phyloP scores from a whole-genome alignment of 2,329 filamentous ascomycete genomes.

The Sporothrix globosa region DNA sequence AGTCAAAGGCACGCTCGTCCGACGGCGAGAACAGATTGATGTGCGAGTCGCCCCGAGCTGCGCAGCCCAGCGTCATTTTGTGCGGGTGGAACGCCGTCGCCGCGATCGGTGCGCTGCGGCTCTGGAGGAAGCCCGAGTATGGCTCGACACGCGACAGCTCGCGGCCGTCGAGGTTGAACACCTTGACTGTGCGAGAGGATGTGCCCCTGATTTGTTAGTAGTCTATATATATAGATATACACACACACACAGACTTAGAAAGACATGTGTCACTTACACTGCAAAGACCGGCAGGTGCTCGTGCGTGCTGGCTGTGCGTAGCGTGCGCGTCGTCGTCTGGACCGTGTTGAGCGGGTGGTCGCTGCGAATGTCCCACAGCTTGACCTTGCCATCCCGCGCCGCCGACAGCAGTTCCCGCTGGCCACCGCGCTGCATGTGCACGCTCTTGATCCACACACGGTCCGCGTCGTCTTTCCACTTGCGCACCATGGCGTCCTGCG shows the following conservation, averaged over 20 bases:
- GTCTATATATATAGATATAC: not conserved
- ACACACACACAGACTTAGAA: slow-evolving; percentile 22
- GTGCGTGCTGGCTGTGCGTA: slow-evolving; percentile 87
- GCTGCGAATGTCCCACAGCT: slow-evolving; percentile 94
- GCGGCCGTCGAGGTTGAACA: slow-evolving; percentile 84
- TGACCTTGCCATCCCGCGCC: slow-evolving; percentile 89
- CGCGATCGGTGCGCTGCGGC: slow-evolving; percentile 78
- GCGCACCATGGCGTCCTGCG: slow-evolving; percentile 89
- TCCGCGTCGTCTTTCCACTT: slow-evolving; percentile 90
- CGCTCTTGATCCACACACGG: slow-evolving; percentile 91
- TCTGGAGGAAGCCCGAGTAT: slow-evolving; percentile 84
- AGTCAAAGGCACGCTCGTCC: slow-evolving; percentile 34
- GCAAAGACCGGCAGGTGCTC: slow-evolving; percentile 97
- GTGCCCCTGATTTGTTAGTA: slow-evolving; percentile 66
- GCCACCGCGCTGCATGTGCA: slow-evolving; percentile 95
- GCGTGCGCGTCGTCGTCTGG: slow-evolving; percentile 72
- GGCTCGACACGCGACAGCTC: slow-evolving; percentile 84
- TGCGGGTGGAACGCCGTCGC: slow-evolving; percentile 95
- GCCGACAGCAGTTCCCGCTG: slow-evolving; percentile 88
- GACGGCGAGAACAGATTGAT: slow-evolving; percentile 81
- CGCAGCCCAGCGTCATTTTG: slow-evolving; percentile 84
- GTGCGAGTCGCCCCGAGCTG: slow-evolving; percentile 83
- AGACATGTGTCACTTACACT: slow-evolving; percentile 64
- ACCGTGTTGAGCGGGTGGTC: slow-evolving; percentile 75
- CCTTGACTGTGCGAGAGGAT: slow-evolving; percentile 82